Base-by-base conservation (phyloP, 352 stramenopile genomes). In the Pythium dissimile region DNA sequence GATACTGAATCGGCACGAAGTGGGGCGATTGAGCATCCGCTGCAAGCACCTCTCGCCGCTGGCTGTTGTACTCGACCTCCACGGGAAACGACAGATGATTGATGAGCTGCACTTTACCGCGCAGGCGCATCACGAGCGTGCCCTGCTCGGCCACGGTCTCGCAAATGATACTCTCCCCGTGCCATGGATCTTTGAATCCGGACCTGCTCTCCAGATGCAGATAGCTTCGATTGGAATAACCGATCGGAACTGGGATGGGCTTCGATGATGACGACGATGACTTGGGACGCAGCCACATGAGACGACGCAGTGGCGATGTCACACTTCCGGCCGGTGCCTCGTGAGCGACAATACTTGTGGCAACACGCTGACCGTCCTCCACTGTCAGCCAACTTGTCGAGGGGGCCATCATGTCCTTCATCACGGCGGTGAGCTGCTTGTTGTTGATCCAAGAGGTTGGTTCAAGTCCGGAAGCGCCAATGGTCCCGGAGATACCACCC, bases 141-240 rank as follows among this genome's bases (percentile, higher is more conserved):
- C 84, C 84, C 64, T 92, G 82, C 54, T 94, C 84, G 12, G 84
- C 84, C 2, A 94, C 84, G 0, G 84, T 94, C 59, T 94, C 82
- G 20, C 82, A 92, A 48, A 94, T 90, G 37, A 92, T 85, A 52
- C 75, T 88, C 57, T 92, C 75, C 4, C 83, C 80, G 45, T 88
- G 77, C 80, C 82, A 90, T 13, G 73, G 74, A 46, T 89, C 77
- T 24, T 72, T 73, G 39, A 77, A 73, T 24, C 79, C 75, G 21
- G 66, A 75, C 30, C 69, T 73, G 53, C 61, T 90, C 44, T 94
- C 82, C 5, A 94, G 64, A 23, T 92, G 84, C 48, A 94, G 66
- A 58, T 89, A 94, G 41, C 82, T 92, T 24, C 84, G 76, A 63
- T 94, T 90, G 8, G 80, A 92, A 57, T 94, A 92, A 16, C 84